Conservation (phyloP, 768 basidiomycete species). For the Thelephora ganbajun region DNA sequence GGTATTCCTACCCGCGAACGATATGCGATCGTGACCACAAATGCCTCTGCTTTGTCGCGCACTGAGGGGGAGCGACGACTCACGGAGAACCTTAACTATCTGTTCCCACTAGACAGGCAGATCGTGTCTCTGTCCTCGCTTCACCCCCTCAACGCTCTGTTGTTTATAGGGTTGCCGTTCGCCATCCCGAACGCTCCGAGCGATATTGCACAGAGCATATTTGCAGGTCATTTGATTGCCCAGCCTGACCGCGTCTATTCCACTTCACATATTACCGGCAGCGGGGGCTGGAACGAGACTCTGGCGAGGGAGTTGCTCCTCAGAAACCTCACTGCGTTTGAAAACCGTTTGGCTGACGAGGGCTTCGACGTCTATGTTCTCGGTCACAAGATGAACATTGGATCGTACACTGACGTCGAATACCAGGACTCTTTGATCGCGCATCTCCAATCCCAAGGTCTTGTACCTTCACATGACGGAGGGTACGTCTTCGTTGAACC, state of each 20-base stretch:
- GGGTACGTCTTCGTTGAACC: constrained; percentile 32
- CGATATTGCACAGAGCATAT: constrained; percentile 35
- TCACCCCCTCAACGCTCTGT: constrained; percentile 35
- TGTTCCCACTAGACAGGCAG: constrained; percentile 40
- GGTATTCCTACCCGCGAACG: no score
- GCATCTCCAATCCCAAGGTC: constrained; percentile 15
- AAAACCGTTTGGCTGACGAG: constrained; percentile 23
- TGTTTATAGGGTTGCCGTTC: constrained; percentile 40
- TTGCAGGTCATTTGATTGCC: constrained; percentile 29
- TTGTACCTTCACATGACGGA: constrained; percentile 26
- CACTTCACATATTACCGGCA: no score
- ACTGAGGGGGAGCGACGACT: constrained; percentile 15
- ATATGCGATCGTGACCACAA: not conserved
- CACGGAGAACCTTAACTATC: constrained; percentile 35
- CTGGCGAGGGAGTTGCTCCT: constrained; percentile 22
- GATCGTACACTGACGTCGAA: constrained; percentile 9
- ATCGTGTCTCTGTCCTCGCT: constrained; percentile 35
- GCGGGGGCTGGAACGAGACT: no score
- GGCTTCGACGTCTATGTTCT: constrained; percentile 35
- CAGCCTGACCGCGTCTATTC: constrained; percentile 26
- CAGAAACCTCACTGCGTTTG: constrained; percentile 24
- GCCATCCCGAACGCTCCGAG: constrained; percentile 33
- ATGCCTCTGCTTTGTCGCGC: constrained; percentile 1
- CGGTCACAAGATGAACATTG: constrained; percentile 29
- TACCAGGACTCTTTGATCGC: constrained; percentile 21